A percentile compares a stretch with the other conserved stretches of the same genome.
Evolutionary conservation across 495 filamentous ascomycete genomes (phyloP).

Genomic region (Penicillium coffeae): DNA sequence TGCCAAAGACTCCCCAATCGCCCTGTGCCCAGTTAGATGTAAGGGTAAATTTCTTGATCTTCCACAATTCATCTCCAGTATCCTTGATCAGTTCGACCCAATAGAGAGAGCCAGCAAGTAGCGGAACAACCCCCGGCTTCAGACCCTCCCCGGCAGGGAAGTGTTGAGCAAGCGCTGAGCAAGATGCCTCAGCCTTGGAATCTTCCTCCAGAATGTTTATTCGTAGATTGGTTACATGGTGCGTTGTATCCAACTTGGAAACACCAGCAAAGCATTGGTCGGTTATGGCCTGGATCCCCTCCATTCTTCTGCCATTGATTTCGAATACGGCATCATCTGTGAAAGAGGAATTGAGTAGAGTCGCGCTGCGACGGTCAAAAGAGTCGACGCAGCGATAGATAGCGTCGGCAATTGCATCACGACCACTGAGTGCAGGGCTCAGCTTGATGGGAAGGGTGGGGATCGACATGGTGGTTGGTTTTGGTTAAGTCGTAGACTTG

Average conservation of each 20-base stretch:
- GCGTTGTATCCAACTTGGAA: slow-evolving; percentile 29
- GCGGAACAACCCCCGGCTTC: slow-evolving; percentile 4
- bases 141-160: slow-evolving; percentile 18
- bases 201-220: slow-evolving; percentile 21
- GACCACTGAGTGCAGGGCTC: slow-evolving; percentile 1
- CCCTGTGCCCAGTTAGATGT: slow-evolving; percentile 21
- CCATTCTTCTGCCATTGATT: slow-evolving; percentile 11
- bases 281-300: slow-evolving; percentile 18
- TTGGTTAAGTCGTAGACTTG: not conserved
- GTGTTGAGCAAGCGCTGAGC: slow-evolving; percentile 27
- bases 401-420: slow-evolving; percentile 30
- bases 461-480: not conserved
- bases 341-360: slow-evolving; percentile 27
- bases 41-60: slow-evolving; percentile 19
- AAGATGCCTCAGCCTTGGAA: slow-evolving; percentile 15
- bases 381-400: slow-evolving; percentile 24
- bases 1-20: not conserved
- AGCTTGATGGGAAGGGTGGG: not conserved
- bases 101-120: slow-evolving; percentile 20
- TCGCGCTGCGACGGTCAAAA: slow-evolving; percentile 23
- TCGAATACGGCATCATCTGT: slow-evolving; percentile 14
- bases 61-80: slow-evolving; percentile 25
- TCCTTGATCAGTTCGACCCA: slow-evolving; percentile 23
- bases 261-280: slow-evolving; percentile 13
- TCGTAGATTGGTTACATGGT: slow-evolving; percentile 28